These are phyloP conservation scores for Phytophthora hibernalis DNA, from an alignment of 352 stramenopile genomes.

Conservation along the genomic window DNA sequence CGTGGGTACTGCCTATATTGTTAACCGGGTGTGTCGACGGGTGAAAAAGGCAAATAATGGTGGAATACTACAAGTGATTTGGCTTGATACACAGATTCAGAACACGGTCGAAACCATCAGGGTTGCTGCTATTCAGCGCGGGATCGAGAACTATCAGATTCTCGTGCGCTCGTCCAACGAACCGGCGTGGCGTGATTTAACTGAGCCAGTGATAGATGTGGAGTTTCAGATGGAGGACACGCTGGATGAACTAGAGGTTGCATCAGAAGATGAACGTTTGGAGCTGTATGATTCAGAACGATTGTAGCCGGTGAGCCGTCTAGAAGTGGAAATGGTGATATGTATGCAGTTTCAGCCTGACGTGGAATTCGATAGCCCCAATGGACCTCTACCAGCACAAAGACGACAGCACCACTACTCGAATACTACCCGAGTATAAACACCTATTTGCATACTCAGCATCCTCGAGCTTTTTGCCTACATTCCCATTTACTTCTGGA, in stretches of 20 bases:
- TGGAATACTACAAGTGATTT: no score
- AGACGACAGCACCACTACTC: background rate
- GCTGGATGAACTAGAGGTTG: slow-evolving; percentile 11
- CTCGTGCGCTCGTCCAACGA: background rate
- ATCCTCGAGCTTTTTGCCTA: no score
- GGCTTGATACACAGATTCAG: no score
- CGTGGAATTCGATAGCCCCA: background rate
- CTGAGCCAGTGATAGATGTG: background rate
- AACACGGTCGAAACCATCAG: no score
- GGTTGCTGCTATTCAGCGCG: background rate
- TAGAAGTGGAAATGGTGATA: background rate
- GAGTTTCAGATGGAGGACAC: slow-evolving; percentile 3
- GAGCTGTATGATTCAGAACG: slow-evolving; percentile 9
- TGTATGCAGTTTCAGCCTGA: no score
- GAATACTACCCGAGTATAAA: no score
- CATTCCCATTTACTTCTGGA: no score
- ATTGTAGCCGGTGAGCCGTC: slow-evolving; percentile 4
- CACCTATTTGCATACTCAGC: no score
- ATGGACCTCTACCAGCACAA: slow-evolving; percentile 3
- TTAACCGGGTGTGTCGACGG: no score
- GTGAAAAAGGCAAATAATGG: no score
- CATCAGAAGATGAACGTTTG: background rate
- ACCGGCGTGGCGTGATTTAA: slow-evolving; percentile 9
- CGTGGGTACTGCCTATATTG: no score
- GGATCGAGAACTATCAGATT: slow-evolving; percentile 6